phyloP scores from a whole-genome alignment of 192 early-diverging fungal genomes.

The Irineochytrium annulatum region DNA sequence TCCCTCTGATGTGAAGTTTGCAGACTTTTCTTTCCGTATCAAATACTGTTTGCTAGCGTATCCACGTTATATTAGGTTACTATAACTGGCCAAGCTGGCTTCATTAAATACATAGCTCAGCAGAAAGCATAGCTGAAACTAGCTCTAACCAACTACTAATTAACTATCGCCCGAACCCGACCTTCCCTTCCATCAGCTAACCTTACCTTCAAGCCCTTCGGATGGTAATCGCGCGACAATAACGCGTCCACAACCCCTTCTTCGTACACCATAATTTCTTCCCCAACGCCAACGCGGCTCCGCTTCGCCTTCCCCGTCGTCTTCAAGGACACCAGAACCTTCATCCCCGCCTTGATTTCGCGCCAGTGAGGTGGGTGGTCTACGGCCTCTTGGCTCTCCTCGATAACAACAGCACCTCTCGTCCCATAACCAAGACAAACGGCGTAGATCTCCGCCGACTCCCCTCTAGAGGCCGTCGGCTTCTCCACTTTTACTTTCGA shows the following conservation, averaged over 20 bases:
- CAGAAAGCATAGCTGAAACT: no score
- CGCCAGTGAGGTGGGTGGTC: no score
- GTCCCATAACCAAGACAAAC: slow-evolving; percentile 52
- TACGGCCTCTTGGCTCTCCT: background rate
- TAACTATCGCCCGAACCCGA: no score
- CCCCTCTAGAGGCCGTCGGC: slow-evolving; percentile 60
- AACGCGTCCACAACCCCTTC: slow-evolving; percentile 1
- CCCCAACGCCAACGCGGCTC: background rate
- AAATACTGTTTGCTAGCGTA: no score
- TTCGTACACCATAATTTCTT: background rate
- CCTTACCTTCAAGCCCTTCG: slow-evolving; percentile 19
- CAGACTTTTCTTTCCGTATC: no score
- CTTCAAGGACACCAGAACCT: background rate
- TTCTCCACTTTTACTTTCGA: slow-evolving; percentile 60
- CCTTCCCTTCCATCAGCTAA: slow-evolving; percentile 16
- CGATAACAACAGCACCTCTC: background rate
- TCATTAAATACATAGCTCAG: no score
- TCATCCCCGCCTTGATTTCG: background rate
- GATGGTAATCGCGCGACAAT: slow-evolving; percentile 20
- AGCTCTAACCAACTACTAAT: no score
- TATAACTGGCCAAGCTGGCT: no score
- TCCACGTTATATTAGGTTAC: no score
- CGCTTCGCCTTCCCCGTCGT: background rate
- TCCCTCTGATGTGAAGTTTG: no score
- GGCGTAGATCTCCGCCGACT: slow-evolving; percentile 69